A percentile compares a stretch with the other conserved stretches of the same genome.
Conservation (phyloP, 257 asterid species). For the Striga asiatica region DNA sequence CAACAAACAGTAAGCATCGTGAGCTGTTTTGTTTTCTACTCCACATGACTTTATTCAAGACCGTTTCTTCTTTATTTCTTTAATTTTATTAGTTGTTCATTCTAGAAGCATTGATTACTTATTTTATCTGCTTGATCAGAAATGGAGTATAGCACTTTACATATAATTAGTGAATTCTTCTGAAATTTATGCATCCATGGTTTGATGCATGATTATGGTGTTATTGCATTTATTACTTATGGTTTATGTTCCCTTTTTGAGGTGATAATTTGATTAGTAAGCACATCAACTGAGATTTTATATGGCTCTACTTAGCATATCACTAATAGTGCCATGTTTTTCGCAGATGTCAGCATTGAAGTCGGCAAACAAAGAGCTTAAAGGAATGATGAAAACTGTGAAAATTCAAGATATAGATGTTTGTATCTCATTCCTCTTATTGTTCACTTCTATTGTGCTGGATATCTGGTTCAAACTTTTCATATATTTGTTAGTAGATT, state of each 20-base stretch:
- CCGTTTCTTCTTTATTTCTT: not conserved
- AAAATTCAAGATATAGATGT: conserved; percentile 97
- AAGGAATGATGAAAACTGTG: conserved; percentile 99
- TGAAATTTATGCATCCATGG: not conserved
- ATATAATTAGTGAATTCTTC: not conserved
- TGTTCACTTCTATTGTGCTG: not conserved
- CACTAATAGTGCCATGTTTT: conserved; percentile 12
- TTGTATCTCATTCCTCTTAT: conserved; percentile 21
- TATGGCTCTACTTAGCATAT: not conserved
- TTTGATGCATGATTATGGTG: conserved; percentile 3
- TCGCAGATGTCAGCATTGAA: conserved; percentile 94
- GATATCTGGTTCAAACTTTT: conserved; percentile 8
- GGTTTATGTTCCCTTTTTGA: conserved; percentile 7
- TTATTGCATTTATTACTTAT: not conserved
- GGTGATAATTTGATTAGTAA: conserved; percentile 17
- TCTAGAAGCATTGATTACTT: not conserved
- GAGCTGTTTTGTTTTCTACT: conserved; percentile 13
- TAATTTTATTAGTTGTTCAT: not conserved
- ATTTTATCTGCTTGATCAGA: not conserved
- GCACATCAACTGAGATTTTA: conserved; percentile 11
- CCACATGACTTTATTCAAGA: not conserved
- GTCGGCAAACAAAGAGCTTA: conserved; percentile 85
- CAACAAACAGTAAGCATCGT: conserved; percentile 80
- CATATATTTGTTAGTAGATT: no score
- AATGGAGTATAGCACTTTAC: not conserved